Conservation (phyloP, 129 eudicot genomes). For the Calendula officinalis region DNA sequence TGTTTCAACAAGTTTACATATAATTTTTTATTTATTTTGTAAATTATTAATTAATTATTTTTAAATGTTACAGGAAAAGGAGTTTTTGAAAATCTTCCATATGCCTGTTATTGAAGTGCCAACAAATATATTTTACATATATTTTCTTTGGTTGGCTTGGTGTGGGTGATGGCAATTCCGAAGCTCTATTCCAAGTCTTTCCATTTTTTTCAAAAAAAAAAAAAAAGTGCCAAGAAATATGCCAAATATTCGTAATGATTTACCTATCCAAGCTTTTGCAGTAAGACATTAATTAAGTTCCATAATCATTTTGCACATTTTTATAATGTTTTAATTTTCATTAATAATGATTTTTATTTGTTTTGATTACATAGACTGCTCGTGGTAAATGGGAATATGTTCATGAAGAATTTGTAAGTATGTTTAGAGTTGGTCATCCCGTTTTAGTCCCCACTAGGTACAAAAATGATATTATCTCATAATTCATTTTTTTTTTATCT, state of each 20-base stretch:
- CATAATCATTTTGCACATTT: background rate
- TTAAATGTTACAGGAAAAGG: constrained; percentile 85
- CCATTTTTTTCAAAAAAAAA: too few species aligned
- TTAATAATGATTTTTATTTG: constrained; percentile 24
- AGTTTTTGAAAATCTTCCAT: constrained; percentile 94
- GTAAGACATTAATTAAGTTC: constrained; percentile 55
- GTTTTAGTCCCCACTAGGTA: constrained; percentile 99
- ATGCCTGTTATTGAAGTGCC: constrained; percentile 97
- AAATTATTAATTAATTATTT: constrained; percentile 3
- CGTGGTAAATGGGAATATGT: constrained; percentile 91
- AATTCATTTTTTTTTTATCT: background rate
- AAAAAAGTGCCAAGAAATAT: too few species aligned
- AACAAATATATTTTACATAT: too few species aligned
- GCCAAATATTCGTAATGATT: constrained; percentile 82
- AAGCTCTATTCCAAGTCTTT: too few species aligned
- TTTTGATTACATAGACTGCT: constrained; percentile 60
- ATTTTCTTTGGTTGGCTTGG: too few species aligned
- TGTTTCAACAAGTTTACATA: constrained; percentile 94
- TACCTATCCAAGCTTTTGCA: constrained; percentile 95
- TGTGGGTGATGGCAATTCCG: too few species aligned
- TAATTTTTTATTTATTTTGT: too few species aligned
- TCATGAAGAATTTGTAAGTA: constrained; percentile 72
- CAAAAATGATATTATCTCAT: constrained; percentile 14
- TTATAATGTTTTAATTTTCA: background rate
- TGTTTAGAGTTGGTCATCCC: constrained; percentile 90